Percentiles rank a stretch among this genome's conserved stretches.
phyloP scores from a whole-genome alignment of 176 grass and related monocot genomes.

The Hordeum vulgare region MorexV3_pseudomolecules_assembly NC_058522.1:10558637-10559136 shows the following conservation, averaged over 20 bases:
- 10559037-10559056: conserved; percentile 40
- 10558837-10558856: conserved; percentile 69
- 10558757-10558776: conserved; percentile 49
- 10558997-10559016: conserved; percentile 55
- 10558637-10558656: conserved; percentile 62
- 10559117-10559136: conserved; percentile 22
- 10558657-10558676: conserved; percentile 29
- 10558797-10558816: conserved; percentile 79
- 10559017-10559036: conserved; percentile 67
- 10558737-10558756: conserved; percentile 66
- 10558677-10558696: not conserved
- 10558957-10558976: conserved; percentile 35
- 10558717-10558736: conserved; percentile 72
- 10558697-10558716: conserved; percentile 55
- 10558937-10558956: conserved; percentile 77
- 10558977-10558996: conserved; percentile 36
- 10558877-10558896: conserved; percentile 46
- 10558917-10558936: conserved; percentile 75
- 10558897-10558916: conserved; percentile 67
- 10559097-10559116: conserved; percentile 25
- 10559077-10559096: conserved; percentile 23
- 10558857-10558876: conserved; percentile 62
- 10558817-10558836: conserved; percentile 82
- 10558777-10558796: conserved; percentile 29
- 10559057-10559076: conserved; percentile 27